phyloP scores from a whole-genome alignment of 768 basidiomycete genomes.

The Rickenella mellea region DNA sequence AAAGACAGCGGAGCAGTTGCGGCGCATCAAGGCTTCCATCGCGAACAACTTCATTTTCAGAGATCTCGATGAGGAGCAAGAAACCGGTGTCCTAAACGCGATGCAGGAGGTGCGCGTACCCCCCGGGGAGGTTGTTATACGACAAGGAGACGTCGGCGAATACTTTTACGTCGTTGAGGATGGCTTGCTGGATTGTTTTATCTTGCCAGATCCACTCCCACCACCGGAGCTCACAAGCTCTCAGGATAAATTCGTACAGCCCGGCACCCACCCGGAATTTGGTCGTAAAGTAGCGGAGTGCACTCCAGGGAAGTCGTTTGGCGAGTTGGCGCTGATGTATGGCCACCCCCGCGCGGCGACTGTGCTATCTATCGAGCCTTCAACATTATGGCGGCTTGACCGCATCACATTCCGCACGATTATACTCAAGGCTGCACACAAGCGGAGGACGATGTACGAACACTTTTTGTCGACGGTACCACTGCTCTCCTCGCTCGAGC shows the following conservation, averaged over 20 bases:
- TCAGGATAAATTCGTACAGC: slow-evolving; percentile 44
- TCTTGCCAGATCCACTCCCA: slow-evolving; percentile 57
- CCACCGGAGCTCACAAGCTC: slow-evolving; percentile 38
- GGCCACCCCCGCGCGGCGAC: slow-evolving; percentile 93
- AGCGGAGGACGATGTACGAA: slow-evolving; percentile 93
- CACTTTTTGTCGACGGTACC: slow-evolving; percentile 88
- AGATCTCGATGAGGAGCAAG: slow-evolving; percentile 94
- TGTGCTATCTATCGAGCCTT: slow-evolving; percentile 74
- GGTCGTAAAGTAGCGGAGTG: slow-evolving; percentile 82
- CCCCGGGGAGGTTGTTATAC: slow-evolving; percentile 82
- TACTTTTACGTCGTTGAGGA: slow-evolving; percentile 96
- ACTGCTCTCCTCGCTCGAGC: slow-evolving; percentile 76
- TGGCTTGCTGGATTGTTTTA: slow-evolving; percentile 79
- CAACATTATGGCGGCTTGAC: slow-evolving; percentile 90
- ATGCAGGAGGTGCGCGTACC: slow-evolving; percentile 81
- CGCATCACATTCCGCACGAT: slow-evolving; percentile 98
- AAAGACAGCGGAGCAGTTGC: slow-evolving; percentile 78
- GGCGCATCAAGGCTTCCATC: slow-evolving; percentile 82
- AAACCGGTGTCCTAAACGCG: slow-evolving; percentile 83
- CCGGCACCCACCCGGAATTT: slow-evolving; percentile 58
- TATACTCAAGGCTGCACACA: slow-evolving; percentile 85
- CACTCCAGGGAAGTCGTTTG: slow-evolving; percentile 79
- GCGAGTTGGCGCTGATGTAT: slow-evolving; percentile 97
- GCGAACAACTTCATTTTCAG: slow-evolving; percentile 89
- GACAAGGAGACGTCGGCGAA: slow-evolving; percentile 94